Base-by-base conservation (phyloP, 2,329 filamentous ascomycete genomes). In the Hawksworthiomyces lignivorus region DNA sequence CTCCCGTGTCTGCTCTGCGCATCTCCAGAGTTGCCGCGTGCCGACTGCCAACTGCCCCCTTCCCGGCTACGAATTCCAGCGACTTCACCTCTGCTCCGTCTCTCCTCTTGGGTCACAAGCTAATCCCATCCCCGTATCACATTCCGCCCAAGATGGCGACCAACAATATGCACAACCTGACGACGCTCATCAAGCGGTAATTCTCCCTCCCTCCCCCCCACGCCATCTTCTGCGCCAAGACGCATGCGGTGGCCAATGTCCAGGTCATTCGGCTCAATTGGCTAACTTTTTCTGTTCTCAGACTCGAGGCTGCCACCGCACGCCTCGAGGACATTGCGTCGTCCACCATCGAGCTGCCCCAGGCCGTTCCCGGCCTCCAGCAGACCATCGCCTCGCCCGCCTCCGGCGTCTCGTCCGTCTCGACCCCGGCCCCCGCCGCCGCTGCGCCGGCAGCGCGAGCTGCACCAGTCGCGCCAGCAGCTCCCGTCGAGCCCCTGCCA, bases 121-220 rank as follows among this genome's bases (percentile, higher is more conserved):
- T n/a, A n/a, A n/a, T n/a, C n/a, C n/a, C n/a, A n/a, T n/a, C n/a
- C n/a, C n/a, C n/a, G n/a, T n/a, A 7, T 28, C 14, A n/a, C 26
- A 6, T 17, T 5, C 27, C 22, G 52, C 52, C 57, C 56, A 64
- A 47, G 49, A 89, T 89, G 84, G 77, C 82, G 52, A 69, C 80
- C 49, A 85, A 76, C 66, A 86, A 88, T 57, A 96, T 97, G 87
- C 82, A 97, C 67, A 97, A 95, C 62, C 70, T 98, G 49, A 94
- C 88, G 27, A 98, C 92, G 41, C 78, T 98, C 57, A 96, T 98
- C 70, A 98, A 98, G 77, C 81, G 92, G 92, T 97, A 77, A 55
- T 6, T 8, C 20, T 12, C 12, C 12, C 17, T 24, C 4, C 6
- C 20, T 27, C 19, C 19, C 8, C 19, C 28, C 22, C 18, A 28